A percentile compares a stretch with the other conserved stretches of the same genome.
Conservation (phyloP, 768 basidiomycete species). For the Boletus reticuloceps region DNA sequence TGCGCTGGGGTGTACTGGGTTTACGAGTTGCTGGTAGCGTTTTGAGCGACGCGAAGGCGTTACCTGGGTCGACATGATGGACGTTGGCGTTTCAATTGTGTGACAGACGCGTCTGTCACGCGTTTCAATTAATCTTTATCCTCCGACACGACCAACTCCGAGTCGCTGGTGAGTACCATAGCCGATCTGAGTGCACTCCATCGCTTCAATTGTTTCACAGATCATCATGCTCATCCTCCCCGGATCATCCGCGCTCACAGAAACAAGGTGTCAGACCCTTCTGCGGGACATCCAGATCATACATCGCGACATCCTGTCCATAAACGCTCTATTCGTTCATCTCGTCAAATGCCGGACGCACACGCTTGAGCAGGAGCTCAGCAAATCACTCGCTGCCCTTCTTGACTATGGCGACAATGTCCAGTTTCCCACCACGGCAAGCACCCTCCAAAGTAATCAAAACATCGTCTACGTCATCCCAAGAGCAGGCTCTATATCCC, state of each 20-base stretch:
- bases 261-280: conserved; percentile 65
- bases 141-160: conserved; percentile 1
- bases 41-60: conserved; percentile 39
- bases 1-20: conserved; percentile 23
- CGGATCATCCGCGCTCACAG: conserved; percentile 76
- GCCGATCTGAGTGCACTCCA: not conserved
- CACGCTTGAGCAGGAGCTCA: conserved; percentile 46
- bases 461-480: conserved; percentile 75
- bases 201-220: conserved; percentile 3
- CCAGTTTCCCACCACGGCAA: conserved; percentile 43
- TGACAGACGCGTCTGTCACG: conserved; percentile 23
- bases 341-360: conserved; percentile 64
- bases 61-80: conserved; percentile 16
- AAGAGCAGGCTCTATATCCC: conserved; percentile 88
- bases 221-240: conserved; percentile 70
- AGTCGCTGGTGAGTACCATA: conserved; percentile 7
- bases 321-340: conserved; percentile 88
- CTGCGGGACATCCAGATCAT: conserved; percentile 55
- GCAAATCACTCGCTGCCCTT: conserved; percentile 61
- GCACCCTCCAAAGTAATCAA: conserved; percentile 28
- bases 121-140: conserved; percentile 7
- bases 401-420: conserved; percentile 84
- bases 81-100: not conserved
- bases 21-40: conserved; percentile 34
- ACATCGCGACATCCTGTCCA: conserved; percentile 52